Percentiles rank a stretch among this genome's conserved stretches.
These are phyloP conservation scores for Phytophthora sp. DNA, from an alignment of 352 stramenopile genomes.

Conservation along the genomic window DNA sequence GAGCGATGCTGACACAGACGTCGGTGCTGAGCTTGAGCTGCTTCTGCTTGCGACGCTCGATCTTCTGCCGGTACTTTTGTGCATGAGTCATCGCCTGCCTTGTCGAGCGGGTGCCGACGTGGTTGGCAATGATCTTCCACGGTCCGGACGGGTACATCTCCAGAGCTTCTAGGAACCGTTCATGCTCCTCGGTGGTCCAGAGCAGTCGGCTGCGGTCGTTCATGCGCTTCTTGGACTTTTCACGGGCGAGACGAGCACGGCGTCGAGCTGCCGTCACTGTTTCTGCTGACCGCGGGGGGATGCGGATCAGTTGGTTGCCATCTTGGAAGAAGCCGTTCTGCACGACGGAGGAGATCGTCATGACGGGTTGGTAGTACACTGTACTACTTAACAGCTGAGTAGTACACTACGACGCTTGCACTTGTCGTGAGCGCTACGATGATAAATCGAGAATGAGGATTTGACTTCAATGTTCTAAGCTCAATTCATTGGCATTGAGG, in stretches of 20 bases:
- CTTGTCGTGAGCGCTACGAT: conserved; percentile 11
- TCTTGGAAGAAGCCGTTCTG: conserved; percentile 41
- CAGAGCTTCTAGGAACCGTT: conserved; percentile 52
- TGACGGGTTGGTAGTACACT: too few relatives aligned
- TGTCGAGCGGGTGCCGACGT: conserved; percentile 43
- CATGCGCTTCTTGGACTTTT: conserved; percentile 37
- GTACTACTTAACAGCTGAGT: too few relatives aligned
- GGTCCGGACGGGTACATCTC: conserved; percentile 46
- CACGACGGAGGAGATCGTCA: conserved; percentile 42
- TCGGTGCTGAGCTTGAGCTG: conserved; percentile 21
- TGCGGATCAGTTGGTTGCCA: conserved; percentile 39
- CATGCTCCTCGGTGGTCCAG: conserved; percentile 46
- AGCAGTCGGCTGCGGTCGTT: conserved; percentile 31
- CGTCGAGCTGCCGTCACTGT: conserved; percentile 24
- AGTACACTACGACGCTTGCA: too few relatives aligned
- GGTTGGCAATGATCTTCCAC: conserved; percentile 46
- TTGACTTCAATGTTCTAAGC: conserved; percentile 16
- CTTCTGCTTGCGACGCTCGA: conserved; percentile 38
- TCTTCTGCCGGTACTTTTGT: conserved; percentile 50
- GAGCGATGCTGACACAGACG: neutral
- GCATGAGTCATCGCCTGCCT: conserved; percentile 53
- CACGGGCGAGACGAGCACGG: conserved; percentile 24
- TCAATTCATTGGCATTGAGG: conserved; percentile 1
- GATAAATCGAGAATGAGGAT: conserved; percentile 28
- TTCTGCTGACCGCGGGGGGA: conserved; percentile 28